Base-by-base conservation (phyloP, 805 yeast species). In the Candida ficus region DNA sequence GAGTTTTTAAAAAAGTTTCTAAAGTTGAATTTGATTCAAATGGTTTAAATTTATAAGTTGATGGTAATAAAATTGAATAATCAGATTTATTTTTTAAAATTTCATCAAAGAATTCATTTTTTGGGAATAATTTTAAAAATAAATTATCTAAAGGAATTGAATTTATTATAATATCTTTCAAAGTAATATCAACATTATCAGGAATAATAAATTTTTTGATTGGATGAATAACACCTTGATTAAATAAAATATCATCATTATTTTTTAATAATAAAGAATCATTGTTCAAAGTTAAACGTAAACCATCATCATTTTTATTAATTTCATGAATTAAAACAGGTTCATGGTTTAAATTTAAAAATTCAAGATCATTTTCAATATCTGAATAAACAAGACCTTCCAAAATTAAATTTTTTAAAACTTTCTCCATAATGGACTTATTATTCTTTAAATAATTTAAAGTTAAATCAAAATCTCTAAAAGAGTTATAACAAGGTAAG, bases 191-290 rank as follows among this genome's bases (percentile, higher is more conserved):
- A 23, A 90, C 58, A 19, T 64, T 59, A 0, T 63, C 57, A 0
- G 96, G 95, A 13, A 85, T 62, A 4, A 75, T 47, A 1, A 85
- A 66, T 5, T 70, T 59, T 28, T 71, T 64, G 11, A 84, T 64
- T 2, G 90, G 78, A 56, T 87, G 96, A 1, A 84, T 76, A 0
- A 90, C 95, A 2, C 98, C 98, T 57, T 84, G 83, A 47, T 76
- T 78, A 57, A 85, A 90, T 12, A 90, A 55, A 7, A 86, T 72
- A 56, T 90, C 96, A 1, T 76, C 61, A 43, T 75, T 70, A 38
- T 69, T 48, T 45, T 29, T 48, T 29, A 60, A 19, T 27, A 31
- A 7, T 2, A 65, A 33, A 7, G 61, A 31, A 9, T 47, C 49
- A 11, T 55, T 49, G 27, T 46, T 30, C 13, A 51, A 46, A 7